Evolutionary conservation across 2,329 filamentous ascomycete genomes (phyloP), one percentile per base, ranked within the genome.

Genomic region (Cladosporium sp.): DNA sequence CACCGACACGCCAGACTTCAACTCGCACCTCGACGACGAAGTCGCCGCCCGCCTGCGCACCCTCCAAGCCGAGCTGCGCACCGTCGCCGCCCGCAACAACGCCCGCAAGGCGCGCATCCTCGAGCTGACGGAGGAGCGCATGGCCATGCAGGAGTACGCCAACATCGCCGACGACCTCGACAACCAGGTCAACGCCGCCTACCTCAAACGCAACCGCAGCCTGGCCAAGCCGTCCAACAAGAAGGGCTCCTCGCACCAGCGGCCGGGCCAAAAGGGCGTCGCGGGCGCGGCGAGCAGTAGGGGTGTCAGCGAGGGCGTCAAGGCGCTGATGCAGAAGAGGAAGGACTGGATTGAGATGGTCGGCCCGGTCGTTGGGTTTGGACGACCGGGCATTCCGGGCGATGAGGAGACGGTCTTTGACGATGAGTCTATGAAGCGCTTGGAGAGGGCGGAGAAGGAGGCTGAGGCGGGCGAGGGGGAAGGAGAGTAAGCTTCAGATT

Each of bases 81-180:
- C 90, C 54, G 86, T 93, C 66, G 87, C 87, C 68, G 82, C 95
- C 52, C 76, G 87, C 69, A 98, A 98, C 68, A 92, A 91, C 37
- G 89, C 92, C 4, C 86, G 90, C 57, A 97, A 97, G 71, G 79
- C 89, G 6, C 83, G 91, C 2, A 77, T 98, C 9, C 83, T 89
- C 1, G 91, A 96, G 35, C 79, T 96, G 28, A 89, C 93, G 7
- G 87, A 90, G 62, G 91, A 95, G 68, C 85, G 89, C 59, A 92
- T 98, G 82, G 93, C 93, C 0, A 85, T 93, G 72, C 93, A 98
- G 67, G 93, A 98, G 68, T 98, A 95, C 74, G 87, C 86, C 68
- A 96, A 90, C 52, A 98, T 98, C 62, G 85, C 95, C 46, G 93
- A 98, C 67, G 93, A 98, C 68, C 83, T 98, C 18, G 93, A 98